Base-by-base conservation (phyloP, 257 asterid genomes). In the Solanum piurae region DNA sequence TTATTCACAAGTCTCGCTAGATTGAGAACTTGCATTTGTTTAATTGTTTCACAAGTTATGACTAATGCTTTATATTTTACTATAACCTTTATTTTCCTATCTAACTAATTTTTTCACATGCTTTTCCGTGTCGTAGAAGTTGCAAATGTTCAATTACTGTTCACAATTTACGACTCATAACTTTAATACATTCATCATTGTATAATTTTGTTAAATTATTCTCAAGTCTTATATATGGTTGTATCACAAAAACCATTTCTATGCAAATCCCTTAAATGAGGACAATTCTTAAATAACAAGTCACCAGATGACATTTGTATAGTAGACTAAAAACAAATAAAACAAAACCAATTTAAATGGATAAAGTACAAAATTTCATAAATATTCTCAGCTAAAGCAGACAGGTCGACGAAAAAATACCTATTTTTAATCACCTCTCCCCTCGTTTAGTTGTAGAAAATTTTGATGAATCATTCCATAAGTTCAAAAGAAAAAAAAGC, bases 351-450 rank as follows among this genome's bases (percentile, higher is more conserved):
- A 1, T 58, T 55, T 20, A 58, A 58, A 7, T 20, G 2, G 5
- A 58, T 58, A 7, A 21, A 21, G 27, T 58, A 20, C 12, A 58
- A 21, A 7, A 58, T 0, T 58, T 8, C 0, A 58, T 58, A 58
- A 21, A 7, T 58, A 58, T 21, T 5, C 25, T 58, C 1, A 7
- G 5, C 27, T 58, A 20, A 58, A 58, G 4, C 12, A 58, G 0
- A 8, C 0, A 58, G 2, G 0, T 58, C 1, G 0, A 58, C 1
- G 5, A 58, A 58, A 0, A 52, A 5, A 52, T 9, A 21, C 5
- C 0, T 20, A 0, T 1, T 58, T 55, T 20, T 3, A 12, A 58
- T 9, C 5, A 20, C 2, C 5, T 58, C 12, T 62, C 3, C 0
- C 4, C 2, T 42, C 4, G 4, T 55, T 0, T n/a, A 29, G 14